phyloP scores from a whole-genome alignment of 1,139 yeast species.

The Lodderomyces theae region DNA sequence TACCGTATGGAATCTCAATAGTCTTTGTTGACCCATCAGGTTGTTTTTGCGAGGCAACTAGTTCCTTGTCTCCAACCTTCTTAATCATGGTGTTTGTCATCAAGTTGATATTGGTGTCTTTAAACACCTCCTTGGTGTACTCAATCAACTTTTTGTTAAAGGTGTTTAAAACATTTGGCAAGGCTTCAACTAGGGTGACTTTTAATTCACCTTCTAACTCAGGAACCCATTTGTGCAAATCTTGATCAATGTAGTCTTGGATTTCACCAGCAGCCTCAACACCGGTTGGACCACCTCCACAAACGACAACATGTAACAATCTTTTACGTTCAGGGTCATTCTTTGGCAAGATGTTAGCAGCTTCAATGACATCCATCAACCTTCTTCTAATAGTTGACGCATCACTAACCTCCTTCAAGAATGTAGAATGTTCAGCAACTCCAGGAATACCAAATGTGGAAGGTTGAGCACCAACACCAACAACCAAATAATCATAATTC shows the following conservation, averaged over 20 bases:
- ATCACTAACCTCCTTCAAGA: conserved; percentile 84
- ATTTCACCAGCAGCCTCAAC: conserved; percentile 95
- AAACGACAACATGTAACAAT: conserved; percentile 78
- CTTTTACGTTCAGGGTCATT: conserved; percentile 79
- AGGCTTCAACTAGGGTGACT: conserved; percentile 84
- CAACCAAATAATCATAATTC: conserved; percentile 74
- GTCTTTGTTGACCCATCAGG: conserved; percentile 38
- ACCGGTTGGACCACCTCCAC: conserved; percentile 98
- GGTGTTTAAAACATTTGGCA: conserved; percentile 86
- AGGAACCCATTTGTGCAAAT: conserved; percentile 85
- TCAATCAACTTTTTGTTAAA: conserved; percentile 81
- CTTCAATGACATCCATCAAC: conserved; percentile 78
- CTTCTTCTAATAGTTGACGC: conserved; percentile 73
- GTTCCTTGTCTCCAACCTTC: conserved; percentile 66
- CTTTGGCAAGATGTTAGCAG: conserved; percentile 72
- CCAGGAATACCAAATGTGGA: conserved; percentile 94
- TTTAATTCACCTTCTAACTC: conserved; percentile 76
- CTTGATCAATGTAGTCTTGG: conserved; percentile 92
- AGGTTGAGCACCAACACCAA: conserved; percentile 92
- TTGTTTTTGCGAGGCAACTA: conserved; percentile 68
- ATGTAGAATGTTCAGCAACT: conserved; percentile 80
- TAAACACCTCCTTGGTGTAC: conserved; percentile 80
- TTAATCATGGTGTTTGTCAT: conserved; percentile 85
- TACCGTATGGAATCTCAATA: conserved; percentile 75
- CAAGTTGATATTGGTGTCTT: conserved; percentile 74